Evolutionary conservation across 768 basidiomycete genomes (phyloP).

Genomic region (Tulasnella sp.): DNA sequence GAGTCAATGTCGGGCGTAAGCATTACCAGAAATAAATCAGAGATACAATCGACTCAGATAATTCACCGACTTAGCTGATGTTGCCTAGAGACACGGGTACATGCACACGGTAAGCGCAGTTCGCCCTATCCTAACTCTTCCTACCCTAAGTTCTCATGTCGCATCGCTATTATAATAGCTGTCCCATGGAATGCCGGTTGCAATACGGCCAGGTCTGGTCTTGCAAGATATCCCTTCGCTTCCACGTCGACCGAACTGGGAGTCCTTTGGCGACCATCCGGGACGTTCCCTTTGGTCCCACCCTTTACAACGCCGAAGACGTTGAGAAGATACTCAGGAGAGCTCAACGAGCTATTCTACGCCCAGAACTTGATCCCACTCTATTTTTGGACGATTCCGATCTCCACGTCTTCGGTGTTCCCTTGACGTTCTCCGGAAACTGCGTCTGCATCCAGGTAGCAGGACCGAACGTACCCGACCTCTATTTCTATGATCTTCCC

Average conservation of each 20-base stretch:
- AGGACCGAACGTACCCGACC: slow-evolving; percentile 56
- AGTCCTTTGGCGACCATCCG: slow-evolving; percentile 23
- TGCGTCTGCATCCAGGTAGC: slow-evolving; percentile 57
- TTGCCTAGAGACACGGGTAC: slow-evolving; percentile 70
- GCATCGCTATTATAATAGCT: slow-evolving; percentile 40
- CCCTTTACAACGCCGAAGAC: slow-evolving; percentile 15
- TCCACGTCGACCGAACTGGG: slow-evolving; percentile 35
- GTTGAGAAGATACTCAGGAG: slow-evolving; percentile 31
- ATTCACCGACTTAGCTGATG: slow-evolving; percentile 46
- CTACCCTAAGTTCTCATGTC: not conserved
- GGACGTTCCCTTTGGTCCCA: slow-evolving; percentile 29
- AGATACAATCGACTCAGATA: not conserved
- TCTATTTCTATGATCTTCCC: slow-evolving; percentile 63
- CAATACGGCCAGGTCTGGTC: slow-evolving; percentile 35
- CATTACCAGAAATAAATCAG: not conserved
- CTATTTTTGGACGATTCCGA: slow-evolving; percentile 22
- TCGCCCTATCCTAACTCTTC: no score
- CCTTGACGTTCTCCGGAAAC: slow-evolving; percentile 50
- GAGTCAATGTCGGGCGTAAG: slow-evolving; percentile 57
- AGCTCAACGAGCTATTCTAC: slow-evolving; percentile 33
- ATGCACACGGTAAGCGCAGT: slow-evolving; percentile 57
- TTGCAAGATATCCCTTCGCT: slow-evolving; percentile 40
- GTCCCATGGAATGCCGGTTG: slow-evolving; percentile 42
- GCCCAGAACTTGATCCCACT: slow-evolving; percentile 28
- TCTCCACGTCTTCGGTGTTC: not conserved